phyloP scores from a whole-genome alignment of 352 stramenopile genomes.

The Pythium guiyangense region DNA sequence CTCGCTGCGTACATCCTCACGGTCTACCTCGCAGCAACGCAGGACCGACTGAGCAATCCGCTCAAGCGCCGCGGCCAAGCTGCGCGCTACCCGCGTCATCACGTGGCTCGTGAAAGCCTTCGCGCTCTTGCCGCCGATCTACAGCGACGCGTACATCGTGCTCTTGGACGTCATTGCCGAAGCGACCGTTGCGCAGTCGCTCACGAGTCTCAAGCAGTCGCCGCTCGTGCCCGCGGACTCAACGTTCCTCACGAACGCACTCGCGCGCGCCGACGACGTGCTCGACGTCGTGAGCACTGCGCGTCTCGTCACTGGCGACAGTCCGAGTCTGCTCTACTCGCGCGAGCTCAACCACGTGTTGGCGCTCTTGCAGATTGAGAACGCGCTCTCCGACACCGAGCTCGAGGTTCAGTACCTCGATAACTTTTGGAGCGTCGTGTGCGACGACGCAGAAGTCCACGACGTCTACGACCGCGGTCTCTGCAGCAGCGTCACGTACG shows the following conservation, averaged over 20 bases:
- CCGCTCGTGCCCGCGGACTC: constrained; percentile 48
- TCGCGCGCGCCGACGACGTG: constrained; percentile 46
- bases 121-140: constrained; percentile 63
- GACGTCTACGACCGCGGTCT: constrained; percentile 26
- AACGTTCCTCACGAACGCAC: constrained; percentile 58
- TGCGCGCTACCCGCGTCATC: constrained; percentile 66
- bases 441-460: constrained; percentile 23
- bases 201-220: constrained; percentile 68
- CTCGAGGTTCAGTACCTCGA: constrained; percentile 83
- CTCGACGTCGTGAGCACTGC: constrained; percentile 56
- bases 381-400: constrained; percentile 76
- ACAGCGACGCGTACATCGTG: constrained; percentile 78
- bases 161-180: constrained; percentile 77
- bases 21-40: constrained; percentile 53
- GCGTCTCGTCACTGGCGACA: constrained; percentile 57
- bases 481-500: constrained; percentile 77
- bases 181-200: constrained; percentile 67
- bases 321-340: constrained; percentile 59
- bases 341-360: constrained; percentile 78
- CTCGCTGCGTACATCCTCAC: constrained; percentile 71
- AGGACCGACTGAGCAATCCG: constrained; percentile 60
- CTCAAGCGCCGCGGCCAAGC: constrained; percentile 79
- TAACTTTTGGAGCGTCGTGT: constrained; percentile 53
- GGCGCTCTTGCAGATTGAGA: constrained; percentile 59
- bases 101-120: constrained; percentile 79